phyloP scores from a whole-genome alignment of 306 rosid genomes.

The Lathyrus oleraceus region DNA sequence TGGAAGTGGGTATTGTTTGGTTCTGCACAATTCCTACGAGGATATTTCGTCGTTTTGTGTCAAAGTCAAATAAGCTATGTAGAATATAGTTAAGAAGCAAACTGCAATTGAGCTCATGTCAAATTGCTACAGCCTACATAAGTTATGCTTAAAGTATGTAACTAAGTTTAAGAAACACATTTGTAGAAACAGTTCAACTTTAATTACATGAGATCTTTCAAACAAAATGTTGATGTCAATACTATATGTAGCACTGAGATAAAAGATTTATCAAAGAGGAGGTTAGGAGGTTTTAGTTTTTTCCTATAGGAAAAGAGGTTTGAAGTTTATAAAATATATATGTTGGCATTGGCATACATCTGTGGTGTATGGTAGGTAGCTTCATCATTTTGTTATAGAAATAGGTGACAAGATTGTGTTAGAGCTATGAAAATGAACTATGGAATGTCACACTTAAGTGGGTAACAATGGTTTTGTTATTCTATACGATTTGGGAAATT shows the following conservation, averaged over 20 bases:
- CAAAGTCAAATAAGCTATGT: conserved; percentile 5
- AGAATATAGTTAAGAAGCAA: conserved; percentile 2
- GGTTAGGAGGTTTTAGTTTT: neutral
- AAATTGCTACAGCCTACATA: neutral
- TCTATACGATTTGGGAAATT: neutral
- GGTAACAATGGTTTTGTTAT: neutral
- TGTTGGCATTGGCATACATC: conserved; percentile 24
- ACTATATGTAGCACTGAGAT: neutral
- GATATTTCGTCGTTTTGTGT: conserved; percentile 5
- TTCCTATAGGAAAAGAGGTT: neutral
- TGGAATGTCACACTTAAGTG: neutral
- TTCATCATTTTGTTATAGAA: conserved; percentile 30
- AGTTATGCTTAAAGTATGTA: conserved; percentile 2
- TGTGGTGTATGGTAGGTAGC: conserved; percentile 20
- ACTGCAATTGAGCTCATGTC: neutral
- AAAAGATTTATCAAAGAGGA: neutral
- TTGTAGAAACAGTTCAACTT: conserved; percentile 12
- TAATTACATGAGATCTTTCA: conserved; percentile 3
- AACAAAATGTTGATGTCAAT: neutral
- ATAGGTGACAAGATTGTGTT: neutral
- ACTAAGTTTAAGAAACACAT: neutral
- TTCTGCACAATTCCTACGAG: conserved; percentile 23
- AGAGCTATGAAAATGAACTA: conserved; percentile 8
- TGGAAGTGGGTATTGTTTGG: conserved; percentile 6
- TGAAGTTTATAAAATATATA: conserved; percentile 6